phyloP scores from a whole-genome alignment of 805 yeast genomes.

The Komagataella ulmi region DNA sequence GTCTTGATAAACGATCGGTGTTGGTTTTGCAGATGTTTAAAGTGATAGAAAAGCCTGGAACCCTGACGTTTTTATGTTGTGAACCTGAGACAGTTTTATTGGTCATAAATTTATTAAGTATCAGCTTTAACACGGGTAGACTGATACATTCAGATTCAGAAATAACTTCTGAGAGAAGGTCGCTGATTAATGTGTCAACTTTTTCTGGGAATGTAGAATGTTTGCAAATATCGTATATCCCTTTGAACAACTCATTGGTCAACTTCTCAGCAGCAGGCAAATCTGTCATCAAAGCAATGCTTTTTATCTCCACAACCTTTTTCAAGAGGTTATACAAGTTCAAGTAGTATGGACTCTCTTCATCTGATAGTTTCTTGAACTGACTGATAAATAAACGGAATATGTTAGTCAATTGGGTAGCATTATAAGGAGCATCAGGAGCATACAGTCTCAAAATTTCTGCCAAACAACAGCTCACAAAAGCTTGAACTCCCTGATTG shows the following conservation, averaged over 20 bases:
- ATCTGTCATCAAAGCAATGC: constrained; percentile 64
- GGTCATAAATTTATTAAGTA: constrained; percentile 48
- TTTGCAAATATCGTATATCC: constrained; percentile 39
- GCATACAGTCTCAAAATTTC: constrained; percentile 71
- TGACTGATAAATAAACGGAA: constrained; percentile 57
- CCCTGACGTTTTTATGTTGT: constrained; percentile 16
- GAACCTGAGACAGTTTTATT: constrained; percentile 12
- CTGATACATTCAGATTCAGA: constrained; percentile 61
- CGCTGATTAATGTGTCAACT: constrained; percentile 50
- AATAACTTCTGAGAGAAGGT: constrained; percentile 62
- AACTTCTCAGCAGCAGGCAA: constrained; percentile 47
- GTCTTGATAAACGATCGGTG: constrained; percentile 61
- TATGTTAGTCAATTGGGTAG: constrained; percentile 43
- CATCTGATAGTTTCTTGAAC: constrained; percentile 34
- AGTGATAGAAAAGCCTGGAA: constrained; percentile 56
- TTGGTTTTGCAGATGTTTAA: constrained; percentile 56
- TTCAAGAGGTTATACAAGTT: constrained; percentile 57
- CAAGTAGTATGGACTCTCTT: constrained; percentile 44
- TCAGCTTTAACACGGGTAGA: constrained; percentile 40
- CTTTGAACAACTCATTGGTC: constrained; percentile 40
- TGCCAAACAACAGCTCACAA: constrained; percentile 57
- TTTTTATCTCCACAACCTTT: constrained; percentile 60
- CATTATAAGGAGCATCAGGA: constrained; percentile 82
- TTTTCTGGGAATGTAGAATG: constrained; percentile 27
- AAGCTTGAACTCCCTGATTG: constrained; percentile 59